Conservation (phyloP, 106 monocot genomes). For the Apostasia shenzhenica region DNA sequence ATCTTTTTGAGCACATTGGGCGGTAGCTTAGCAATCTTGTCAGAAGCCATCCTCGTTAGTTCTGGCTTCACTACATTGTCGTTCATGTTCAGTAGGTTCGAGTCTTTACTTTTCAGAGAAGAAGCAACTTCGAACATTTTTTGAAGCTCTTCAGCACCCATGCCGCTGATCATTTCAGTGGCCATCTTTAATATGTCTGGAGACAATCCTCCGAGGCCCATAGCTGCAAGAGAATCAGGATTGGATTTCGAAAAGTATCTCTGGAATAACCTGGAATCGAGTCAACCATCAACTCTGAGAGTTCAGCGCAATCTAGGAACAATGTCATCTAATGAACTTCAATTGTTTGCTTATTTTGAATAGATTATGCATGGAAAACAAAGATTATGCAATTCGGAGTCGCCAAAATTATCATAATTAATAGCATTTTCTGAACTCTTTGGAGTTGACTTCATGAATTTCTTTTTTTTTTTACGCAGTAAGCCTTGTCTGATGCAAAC, state of each 20-base stretch:
- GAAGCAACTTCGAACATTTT: constrained; percentile 78
- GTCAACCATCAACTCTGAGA: not conserved
- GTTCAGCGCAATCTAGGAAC: no score
- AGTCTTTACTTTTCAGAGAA: constrained; percentile 35
- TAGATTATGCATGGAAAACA: no score
- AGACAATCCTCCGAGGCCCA: constrained; percentile 57
- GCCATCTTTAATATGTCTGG: constrained; percentile 79
- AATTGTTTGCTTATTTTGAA: no score
- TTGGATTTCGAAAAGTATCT: constrained; percentile 57
- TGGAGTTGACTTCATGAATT: no score
- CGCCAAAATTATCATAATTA: no score
- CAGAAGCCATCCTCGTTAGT: constrained; percentile 78
- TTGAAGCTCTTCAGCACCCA: constrained; percentile 96
- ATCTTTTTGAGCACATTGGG: constrained; percentile 75
- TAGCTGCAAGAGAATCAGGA: constrained; percentile 48
- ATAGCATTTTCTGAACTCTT: no score
- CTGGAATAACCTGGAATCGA: constrained; percentile 66
- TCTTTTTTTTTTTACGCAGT: no score
- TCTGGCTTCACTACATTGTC: constrained; percentile 60
- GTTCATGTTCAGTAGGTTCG: constrained; percentile 7
- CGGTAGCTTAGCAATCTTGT: constrained; percentile 72
- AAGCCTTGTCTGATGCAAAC: no score
- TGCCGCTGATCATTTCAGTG: constrained; percentile 65
- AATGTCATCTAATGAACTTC: no score
- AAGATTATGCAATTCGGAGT: no score